Conservation (phyloP, 2,329 filamentous ascomycete genomes). For the Trichocomaceae sp. region DNA sequence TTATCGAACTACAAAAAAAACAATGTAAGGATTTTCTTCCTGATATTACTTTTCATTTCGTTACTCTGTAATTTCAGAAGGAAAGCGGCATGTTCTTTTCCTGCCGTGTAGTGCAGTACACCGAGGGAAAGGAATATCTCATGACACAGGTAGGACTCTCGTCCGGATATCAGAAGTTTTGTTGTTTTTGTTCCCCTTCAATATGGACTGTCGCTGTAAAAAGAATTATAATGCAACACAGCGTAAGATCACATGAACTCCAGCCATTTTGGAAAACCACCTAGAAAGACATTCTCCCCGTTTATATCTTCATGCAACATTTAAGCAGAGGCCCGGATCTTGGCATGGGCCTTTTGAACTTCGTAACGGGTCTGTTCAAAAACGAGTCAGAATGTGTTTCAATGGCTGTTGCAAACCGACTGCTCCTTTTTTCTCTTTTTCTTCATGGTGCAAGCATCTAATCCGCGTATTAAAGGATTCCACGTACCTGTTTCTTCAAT, state of each 20-base stretch:
- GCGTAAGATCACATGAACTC: slow-evolving; percentile 30
- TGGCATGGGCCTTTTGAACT: slow-evolving; percentile 91
- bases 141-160: slow-evolving; percentile 16
- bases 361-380: slow-evolving; percentile 71
- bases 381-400: slow-evolving; percentile 15
- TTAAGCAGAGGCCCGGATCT: slow-evolving; percentile 78
- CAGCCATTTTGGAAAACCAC: slow-evolving; percentile 26
- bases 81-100: slow-evolving; percentile 14
- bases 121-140: slow-evolving; percentile 12
- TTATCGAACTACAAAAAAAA: neutral
- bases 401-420: neutral
- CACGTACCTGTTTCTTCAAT: slow-evolving; percentile 92
- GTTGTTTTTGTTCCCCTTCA: neutral
- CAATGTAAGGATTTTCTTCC: slow-evolving; percentile 3
- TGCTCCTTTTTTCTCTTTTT: neutral
- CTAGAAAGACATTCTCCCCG: slow-evolving; percentile 36
- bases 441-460: neutral
- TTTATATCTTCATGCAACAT: slow-evolving; percentile 35
- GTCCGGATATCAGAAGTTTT: slow-evolving; percentile 38
- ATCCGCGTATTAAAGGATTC: neutral
- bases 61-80: slow-evolving; percentile 15
- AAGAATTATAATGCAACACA: slow-evolving; percentile 34
- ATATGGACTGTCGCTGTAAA: slow-evolving; percentile 25
- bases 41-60: slow-evolving; percentile 15
- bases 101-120: slow-evolving; percentile 15